Evolutionary conservation across 2,329 filamentous ascomycete genomes (phyloP).

Genomic region (Escovopsis sp.): DNA sequence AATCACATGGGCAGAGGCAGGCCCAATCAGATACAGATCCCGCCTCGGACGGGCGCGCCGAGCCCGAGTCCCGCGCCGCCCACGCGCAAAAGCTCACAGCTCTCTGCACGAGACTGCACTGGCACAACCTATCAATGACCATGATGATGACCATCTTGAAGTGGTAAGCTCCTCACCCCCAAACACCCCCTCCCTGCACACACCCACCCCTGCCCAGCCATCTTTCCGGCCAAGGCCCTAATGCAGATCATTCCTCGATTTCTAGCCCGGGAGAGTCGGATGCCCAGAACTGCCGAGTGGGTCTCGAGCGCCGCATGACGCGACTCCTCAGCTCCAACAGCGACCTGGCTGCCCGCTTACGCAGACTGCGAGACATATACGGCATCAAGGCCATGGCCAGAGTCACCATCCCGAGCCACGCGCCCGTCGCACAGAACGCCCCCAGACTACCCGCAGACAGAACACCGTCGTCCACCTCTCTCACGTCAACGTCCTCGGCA

Average conservation of each 20-base stretch:
- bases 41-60: neutral
- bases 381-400: conserved; percentile 7
- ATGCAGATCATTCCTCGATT: neutral
- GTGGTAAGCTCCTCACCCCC: conserved; percentile 15
- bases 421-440: conserved; percentile 5
- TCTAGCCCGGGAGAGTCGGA: conserved; percentile 20
- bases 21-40: neutral
- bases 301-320: conserved; percentile 19
- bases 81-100: conserved; percentile 1
- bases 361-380: conserved; percentile 12
- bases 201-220: neutral
- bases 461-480: conserved; percentile 7
- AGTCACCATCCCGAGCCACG: conserved; percentile 7
- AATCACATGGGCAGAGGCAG: conserved; percentile 3
- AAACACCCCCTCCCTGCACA: neutral
- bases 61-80: conserved; percentile 3
- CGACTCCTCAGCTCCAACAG: conserved; percentile 22
- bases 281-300: conserved; percentile 20
- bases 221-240: neutral
- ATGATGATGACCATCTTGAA: conserved; percentile 26
- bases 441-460: conserved; percentile 6
- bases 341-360: conserved; percentile 18
- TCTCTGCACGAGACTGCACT: conserved; percentile 20
- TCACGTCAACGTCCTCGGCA: conserved; percentile 3
- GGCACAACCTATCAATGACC: conserved; percentile 24